These are phyloP conservation scores for Parsonsia alboflavescens DNA, from an alignment of 257 asterid species.

Conservation along the genomic window DNA sequence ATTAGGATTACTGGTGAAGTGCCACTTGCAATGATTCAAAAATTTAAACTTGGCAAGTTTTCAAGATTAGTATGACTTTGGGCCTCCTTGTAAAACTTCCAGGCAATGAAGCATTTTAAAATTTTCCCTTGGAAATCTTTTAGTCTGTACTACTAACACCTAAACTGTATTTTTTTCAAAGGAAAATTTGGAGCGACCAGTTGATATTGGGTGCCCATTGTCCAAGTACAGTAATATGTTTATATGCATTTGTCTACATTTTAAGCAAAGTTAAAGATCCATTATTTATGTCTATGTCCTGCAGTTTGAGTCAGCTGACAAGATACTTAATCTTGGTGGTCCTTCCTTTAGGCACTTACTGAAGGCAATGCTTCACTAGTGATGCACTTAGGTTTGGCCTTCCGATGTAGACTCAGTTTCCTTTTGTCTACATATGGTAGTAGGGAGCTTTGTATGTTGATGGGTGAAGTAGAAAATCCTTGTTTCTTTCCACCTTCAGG, in stretches of 20 bases:
- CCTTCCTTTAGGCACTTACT: neutral
- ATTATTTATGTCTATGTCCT: neutral
- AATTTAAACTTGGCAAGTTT: neutral
- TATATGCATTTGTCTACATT: neutral
- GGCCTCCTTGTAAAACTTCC: neutral
- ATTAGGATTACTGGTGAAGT: neutral
- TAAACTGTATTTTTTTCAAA: neutral
- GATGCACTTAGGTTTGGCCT: too few relatives aligned
- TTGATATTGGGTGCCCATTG: neutral
- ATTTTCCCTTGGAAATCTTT: neutral
- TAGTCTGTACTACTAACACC: neutral
- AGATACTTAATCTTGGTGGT: neutral
- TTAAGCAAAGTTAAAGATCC: neutral
- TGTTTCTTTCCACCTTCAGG: neutral
- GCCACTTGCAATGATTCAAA: neutral
- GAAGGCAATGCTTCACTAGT: constrained; percentile 6
- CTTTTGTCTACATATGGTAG: neutral
- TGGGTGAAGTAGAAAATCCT: neutral
- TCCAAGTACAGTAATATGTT: neutral
- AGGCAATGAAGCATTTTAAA: neutral
- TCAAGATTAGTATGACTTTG: neutral
- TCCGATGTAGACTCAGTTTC: neutral
- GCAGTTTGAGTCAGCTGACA: neutral
- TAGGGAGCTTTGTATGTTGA: neutral
- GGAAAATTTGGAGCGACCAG: neutral